These are phyloP conservation scores for Penicillium paxilli DNA, from an alignment of 495 filamentous ascomycete genomes.

Conservation along the genomic window DNA sequence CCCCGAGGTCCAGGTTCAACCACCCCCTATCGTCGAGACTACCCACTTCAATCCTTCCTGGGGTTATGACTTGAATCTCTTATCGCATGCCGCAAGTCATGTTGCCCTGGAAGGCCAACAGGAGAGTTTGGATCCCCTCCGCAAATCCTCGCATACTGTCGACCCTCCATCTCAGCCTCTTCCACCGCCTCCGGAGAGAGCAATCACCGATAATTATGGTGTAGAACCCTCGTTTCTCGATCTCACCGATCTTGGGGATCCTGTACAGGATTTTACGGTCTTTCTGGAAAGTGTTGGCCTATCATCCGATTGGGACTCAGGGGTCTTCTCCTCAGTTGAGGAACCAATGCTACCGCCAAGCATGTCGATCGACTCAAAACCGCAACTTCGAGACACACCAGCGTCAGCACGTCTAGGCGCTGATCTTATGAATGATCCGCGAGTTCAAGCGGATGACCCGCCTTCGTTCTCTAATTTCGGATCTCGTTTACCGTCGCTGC, in stretches of 20 bases:
- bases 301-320: conserved; percentile 53
- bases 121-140: conserved; percentile 43
- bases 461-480: conserved; percentile 65
- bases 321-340: conserved; percentile 48
- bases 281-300: conserved; percentile 51
- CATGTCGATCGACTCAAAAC: conserved; percentile 42
- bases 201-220: conserved; percentile 47
- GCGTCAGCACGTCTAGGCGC: conserved; percentile 30
- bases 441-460: conserved; percentile 37
- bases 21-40: conserved; percentile 44
- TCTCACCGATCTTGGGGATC: conserved; percentile 47
- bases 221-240: conserved; percentile 49
- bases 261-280: conserved; percentile 51
- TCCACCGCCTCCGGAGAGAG: conserved; percentile 35
- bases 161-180: conserved; percentile 35
- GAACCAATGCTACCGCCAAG: conserved; percentile 41
- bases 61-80: conserved; percentile 51
- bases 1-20: conserved; percentile 42
- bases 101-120: conserved; percentile 51
- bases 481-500: conserved; percentile 66
- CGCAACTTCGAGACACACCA: conserved; percentile 29
- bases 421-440: conserved; percentile 40
- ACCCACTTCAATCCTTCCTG: conserved; percentile 51
- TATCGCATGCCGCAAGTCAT: conserved; percentile 52
- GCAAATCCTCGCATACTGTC: conserved; percentile 36